Percentiles rank a stretch among this genome's conserved stretches.
Evolutionary conservation across 2,329 filamentous ascomycete species (phyloP).

Genomic region (Keithomyces neogunnii): DNA sequence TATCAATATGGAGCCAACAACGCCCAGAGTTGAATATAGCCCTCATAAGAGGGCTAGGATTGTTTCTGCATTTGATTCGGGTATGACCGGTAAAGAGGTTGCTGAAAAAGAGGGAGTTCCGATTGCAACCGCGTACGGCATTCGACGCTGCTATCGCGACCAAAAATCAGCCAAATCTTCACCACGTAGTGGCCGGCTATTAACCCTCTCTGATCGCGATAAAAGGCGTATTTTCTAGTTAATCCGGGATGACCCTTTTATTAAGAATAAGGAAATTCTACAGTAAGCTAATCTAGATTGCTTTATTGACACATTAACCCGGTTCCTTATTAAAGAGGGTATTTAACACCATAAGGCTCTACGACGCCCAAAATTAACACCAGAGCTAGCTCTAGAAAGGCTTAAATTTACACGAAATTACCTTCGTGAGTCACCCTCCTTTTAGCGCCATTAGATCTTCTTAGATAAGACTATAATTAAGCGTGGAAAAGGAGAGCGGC

Average conservation of each 20-base stretch:
- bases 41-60: not conserved
- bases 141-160: too few species aligned
- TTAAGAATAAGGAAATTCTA: slow-evolving; percentile 1
- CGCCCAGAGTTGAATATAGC: not conserved
- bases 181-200: too few species aligned
- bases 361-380: not conserved
- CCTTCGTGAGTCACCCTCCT: not conserved
- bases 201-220: not conserved
- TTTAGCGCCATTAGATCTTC: slow-evolving; percentile 4
- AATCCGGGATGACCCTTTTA: slow-evolving; percentile 6
- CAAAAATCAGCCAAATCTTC: too few species aligned
- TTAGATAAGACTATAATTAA: slow-evolving; percentile 2
- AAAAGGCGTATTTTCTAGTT: slow-evolving; percentile 6
- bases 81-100: too few species aligned
- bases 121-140: not conserved
- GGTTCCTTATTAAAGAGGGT: slow-evolving; percentile 4
- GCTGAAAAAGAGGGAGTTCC: too few species aligned
- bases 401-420: slow-evolving; percentile 3
- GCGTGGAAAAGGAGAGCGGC: not conserved
- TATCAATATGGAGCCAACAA: not conserved
- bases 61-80: not conserved
- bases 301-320: slow-evolving; percentile 1
- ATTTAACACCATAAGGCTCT: slow-evolving; percentile 4
- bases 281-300: slow-evolving; percentile 1
- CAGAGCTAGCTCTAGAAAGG: not conserved